Evolutionary conservation across 2,329 filamentous ascomycete genomes (phyloP), one percentile per base, ranked within the genome.

Genomic region (Calonectria hawksworthii): DNA sequence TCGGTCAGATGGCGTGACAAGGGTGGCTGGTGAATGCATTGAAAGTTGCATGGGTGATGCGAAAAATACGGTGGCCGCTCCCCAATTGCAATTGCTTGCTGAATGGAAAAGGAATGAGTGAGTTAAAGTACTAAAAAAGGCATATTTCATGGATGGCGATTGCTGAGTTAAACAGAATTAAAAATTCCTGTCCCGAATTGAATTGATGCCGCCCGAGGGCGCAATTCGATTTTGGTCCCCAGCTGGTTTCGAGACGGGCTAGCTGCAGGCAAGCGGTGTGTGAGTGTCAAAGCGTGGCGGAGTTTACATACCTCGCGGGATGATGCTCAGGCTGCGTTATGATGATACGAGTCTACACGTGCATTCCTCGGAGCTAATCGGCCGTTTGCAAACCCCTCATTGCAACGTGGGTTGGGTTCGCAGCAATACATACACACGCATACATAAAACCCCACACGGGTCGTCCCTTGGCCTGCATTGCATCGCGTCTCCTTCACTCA

Each of bases 341-440:
- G 34, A 61, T 61, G 56, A 36, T 63, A 41, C 34, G 56, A 41
- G 56, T 21, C 56, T 41, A 63, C 56, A 63, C 56, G 56, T 63
- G 56, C 56, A 63, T 63, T 63, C 34, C 56, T 63, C 56, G 56
- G 56, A 63, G 56, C 36, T 41, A 63, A 30, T 41, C 56, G 26
- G 56, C 56, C 56, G 56, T 63, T 63, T 63, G 56, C 56, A 63
- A 63, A 63, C 56, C 56, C 56, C 56, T 63, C 56, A 41, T 38
- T 63, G 56, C 26, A 63, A 63, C 56, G 21, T 41, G 10, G 28
- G 14, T 8, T 23, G 14, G 28, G 34, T 61, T 61, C 56, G 34
- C 56, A 61, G 34, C 56, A 18, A 28, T 61, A 28, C 34, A 61
- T 26, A 21, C 30, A 32, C 30, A 32, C n/a, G 18, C 44, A 47